Conservation (phyloP, 495 filamentous ascomycete genomes). For the Ascodesmis nigricans region DNA sequence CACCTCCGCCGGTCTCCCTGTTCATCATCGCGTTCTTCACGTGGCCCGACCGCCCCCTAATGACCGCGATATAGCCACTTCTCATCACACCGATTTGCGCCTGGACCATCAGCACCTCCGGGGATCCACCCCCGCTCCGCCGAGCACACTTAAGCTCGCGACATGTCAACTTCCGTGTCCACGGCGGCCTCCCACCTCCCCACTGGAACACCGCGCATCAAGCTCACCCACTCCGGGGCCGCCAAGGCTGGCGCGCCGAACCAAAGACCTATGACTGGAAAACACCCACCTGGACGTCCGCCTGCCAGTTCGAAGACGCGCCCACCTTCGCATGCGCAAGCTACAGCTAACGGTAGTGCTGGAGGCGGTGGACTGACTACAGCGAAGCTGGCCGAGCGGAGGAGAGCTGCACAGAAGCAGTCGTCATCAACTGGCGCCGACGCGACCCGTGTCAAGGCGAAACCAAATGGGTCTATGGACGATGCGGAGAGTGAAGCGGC, state of each 20-base stretch:
- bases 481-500: neutral
- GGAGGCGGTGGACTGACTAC: slow-evolving; percentile 8
- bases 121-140: no score
- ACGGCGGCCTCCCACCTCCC: neutral
- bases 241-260: neutral
- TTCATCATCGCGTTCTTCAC: no score
- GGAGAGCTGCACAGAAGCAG: slow-evolving; percentile 71
- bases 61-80: no score
- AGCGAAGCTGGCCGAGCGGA: slow-evolving; percentile 28
- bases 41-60: no score
- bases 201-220: slow-evolving; percentile 6
- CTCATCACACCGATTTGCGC: no score
- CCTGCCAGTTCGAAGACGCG: slow-evolving; percentile 3
- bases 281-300: slow-evolving; percentile 4
- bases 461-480: slow-evolving; percentile 1
- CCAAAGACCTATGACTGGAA: slow-evolving; percentile 3
- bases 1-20: no score
- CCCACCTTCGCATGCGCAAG: neutral
- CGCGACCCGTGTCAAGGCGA: slow-evolving; percentile 1
- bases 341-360: slow-evolving; percentile 1
- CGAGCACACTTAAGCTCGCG: no score
- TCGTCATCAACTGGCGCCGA: slow-evolving; percentile 45
- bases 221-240: slow-evolving; percentile 1
- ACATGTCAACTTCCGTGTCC: neutral
- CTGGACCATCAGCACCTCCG: no score